A percentile compares a stretch with the other conserved stretches of the same genome.
phyloP scores from a whole-genome alignment of 306 rosid species.

The Delonix regia region DNA sequence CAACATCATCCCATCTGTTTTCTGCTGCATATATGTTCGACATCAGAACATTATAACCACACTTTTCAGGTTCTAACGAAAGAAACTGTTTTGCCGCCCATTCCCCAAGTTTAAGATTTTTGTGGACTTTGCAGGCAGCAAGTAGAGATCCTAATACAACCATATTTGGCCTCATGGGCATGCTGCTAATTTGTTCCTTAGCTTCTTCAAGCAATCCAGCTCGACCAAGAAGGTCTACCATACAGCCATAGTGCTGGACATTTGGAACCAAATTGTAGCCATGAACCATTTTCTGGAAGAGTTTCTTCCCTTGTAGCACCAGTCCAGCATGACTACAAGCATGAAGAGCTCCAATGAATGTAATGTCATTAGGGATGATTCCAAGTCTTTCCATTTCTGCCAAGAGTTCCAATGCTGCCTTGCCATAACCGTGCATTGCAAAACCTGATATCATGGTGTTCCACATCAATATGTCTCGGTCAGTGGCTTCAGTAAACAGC shows the following conservation, averaged over 20 bases:
- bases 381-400: constrained; percentile 51
- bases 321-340: constrained; percentile 77
- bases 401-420: constrained; percentile 56
- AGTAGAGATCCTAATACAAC: constrained; percentile 65
- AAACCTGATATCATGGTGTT: constrained; percentile 70
- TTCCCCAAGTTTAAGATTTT: constrained; percentile 55
- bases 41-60: constrained; percentile 62
- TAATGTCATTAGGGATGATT: constrained; percentile 51
- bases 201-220: constrained; percentile 60
- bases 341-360: constrained; percentile 57
- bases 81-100: constrained; percentile 58
- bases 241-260: constrained; percentile 67
- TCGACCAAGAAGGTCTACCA: constrained; percentile 76
- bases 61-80: constrained; percentile 55
- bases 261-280: constrained; percentile 54
- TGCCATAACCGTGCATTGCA: constrained; percentile 65
- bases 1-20: constrained; percentile 64
- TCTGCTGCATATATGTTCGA: constrained; percentile 69
- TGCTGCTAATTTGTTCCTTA: constrained; percentile 43
- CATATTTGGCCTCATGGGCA: constrained; percentile 65
- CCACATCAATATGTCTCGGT: constrained; percentile 59
- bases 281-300: constrained; percentile 54
- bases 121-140: constrained; percentile 65
- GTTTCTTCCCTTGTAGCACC: constrained; percentile 51
- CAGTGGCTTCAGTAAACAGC: constrained; percentile 40